Evolutionary conservation across 441 rosid species (phyloP).

Genomic region (Manihot esculenta): DNA sequence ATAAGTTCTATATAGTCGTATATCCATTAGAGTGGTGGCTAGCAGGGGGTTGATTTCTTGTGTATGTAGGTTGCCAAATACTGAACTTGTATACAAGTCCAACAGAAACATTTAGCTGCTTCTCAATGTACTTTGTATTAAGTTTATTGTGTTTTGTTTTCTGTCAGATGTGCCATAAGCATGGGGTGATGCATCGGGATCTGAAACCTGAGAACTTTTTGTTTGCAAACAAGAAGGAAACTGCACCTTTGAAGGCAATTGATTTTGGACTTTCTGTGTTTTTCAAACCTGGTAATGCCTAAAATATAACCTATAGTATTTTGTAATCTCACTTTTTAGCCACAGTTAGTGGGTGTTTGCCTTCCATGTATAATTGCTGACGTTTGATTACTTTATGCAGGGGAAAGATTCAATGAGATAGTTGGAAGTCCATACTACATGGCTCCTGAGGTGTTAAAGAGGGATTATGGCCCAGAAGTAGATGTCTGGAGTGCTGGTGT

Average conservation of each 20-base stretch:
- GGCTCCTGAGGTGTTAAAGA: conserved; percentile 93
- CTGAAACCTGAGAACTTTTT: conserved; percentile 94
- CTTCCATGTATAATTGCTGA: neutral
- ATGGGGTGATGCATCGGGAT: conserved; percentile 94
- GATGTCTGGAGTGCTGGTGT: conserved; percentile 99
- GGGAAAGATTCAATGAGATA: conserved; percentile 78
- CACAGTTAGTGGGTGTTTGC: neutral
- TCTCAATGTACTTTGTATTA: neutral
- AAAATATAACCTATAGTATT: neutral
- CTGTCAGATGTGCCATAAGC: conserved; percentile 76
- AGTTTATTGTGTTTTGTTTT: conserved; percentile 11
- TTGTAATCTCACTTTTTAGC: neutral
- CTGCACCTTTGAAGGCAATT: conserved; percentile 71
- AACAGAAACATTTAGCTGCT: neutral
- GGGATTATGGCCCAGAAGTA: conserved; percentile 89
- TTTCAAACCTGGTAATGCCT: conserved; percentile 73
- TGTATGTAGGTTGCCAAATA: neutral
- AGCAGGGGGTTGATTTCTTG: neutral
- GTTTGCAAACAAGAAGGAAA: conserved; percentile 83
- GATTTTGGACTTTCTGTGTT: conserved; percentile 89
- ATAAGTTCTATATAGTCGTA: neutral
- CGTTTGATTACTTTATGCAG: conserved; percentile 37
- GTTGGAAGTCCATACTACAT: conserved; percentile 99
- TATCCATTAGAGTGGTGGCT: neutral
- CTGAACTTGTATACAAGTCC: neutral